phyloP scores from a whole-genome alignment of 805 yeast genomes.

The Starmerella scarabaei region DNA sequence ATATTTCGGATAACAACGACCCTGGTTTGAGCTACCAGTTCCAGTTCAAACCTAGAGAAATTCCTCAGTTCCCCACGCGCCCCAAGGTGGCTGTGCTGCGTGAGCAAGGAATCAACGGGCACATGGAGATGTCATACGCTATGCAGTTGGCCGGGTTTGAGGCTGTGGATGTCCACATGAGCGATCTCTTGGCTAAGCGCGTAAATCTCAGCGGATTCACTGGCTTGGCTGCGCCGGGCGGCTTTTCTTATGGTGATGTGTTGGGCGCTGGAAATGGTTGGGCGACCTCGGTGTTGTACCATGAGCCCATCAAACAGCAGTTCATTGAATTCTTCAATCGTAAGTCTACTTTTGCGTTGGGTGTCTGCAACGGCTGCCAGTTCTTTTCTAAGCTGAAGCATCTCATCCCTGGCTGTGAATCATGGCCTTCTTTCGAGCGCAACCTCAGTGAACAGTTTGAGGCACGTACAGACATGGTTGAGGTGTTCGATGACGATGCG shows the following conservation, averaged over 20 bases:
- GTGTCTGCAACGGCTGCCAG: slow-evolving; percentile 98
- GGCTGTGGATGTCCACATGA: slow-evolving; percentile 92
- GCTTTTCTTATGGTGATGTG: slow-evolving; percentile 97
- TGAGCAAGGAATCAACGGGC: slow-evolving; percentile 98
- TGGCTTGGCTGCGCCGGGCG: slow-evolving; percentile 97
- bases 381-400: slow-evolving; percentile 76
- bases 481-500: slow-evolving; percentile 35
- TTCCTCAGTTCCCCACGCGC: slow-evolving; percentile 33
- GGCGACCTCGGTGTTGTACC: slow-evolving; percentile 91
- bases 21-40: slow-evolving; percentile 82
- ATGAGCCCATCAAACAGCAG: slow-evolving; percentile 60
- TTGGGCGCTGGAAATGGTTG: slow-evolving; percentile 98
- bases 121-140: slow-evolving; percentile 96
- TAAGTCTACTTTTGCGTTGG: slow-evolving; percentile 86
- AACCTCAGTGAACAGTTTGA: slow-evolving; percentile 90
- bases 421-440: slow-evolving; percentile 93
- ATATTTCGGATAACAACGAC: slow-evolving; percentile 65
- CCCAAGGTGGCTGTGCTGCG: slow-evolving; percentile 94
- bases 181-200: slow-evolving; percentile 67
- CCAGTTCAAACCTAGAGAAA: slow-evolving; percentile 42
- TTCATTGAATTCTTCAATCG: slow-evolving; percentile 76
- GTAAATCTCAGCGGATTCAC: slow-evolving; percentile 58
- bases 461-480: slow-evolving; percentile 85
- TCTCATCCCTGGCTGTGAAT: slow-evolving; percentile 82
- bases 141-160: slow-evolving; percentile 91